Conservation (phyloP, 164 flowering plant genomes). For the Vitis riparia region DNA sequence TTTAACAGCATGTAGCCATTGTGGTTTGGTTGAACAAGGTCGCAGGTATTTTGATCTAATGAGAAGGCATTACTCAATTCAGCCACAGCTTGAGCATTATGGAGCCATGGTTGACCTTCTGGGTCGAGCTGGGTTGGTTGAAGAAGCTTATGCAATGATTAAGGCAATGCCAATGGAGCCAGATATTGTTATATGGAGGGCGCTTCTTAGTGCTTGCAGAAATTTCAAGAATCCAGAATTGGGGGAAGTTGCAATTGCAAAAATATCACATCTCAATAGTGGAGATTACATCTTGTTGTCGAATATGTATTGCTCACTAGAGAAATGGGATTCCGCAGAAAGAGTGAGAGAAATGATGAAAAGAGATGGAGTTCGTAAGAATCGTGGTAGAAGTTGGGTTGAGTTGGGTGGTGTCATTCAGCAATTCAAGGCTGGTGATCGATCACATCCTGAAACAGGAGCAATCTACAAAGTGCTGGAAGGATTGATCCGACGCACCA, state of each 20-base stretch:
- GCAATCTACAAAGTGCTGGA: conserved; percentile 50
- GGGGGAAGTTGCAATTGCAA: conserved; percentile 52
- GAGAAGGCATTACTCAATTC: conserved; percentile 41
- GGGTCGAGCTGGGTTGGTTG: conserved; percentile 66
- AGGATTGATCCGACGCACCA: conserved; percentile 39
- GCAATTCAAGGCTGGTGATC: conserved; percentile 66
- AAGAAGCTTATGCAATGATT: conserved; percentile 60
- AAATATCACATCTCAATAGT: conserved; percentile 46
- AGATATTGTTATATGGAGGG: conserved; percentile 68
- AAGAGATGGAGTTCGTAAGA: conserved; percentile 52
- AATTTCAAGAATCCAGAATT: conserved; percentile 42
- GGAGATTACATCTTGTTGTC: conserved; percentile 82
- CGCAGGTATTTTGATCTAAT: conserved; percentile 46
- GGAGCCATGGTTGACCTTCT: conserved; percentile 81
- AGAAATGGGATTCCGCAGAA: conserved; percentile 63
- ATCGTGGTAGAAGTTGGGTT: conserved; percentile 74
- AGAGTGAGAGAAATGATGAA: conserved; percentile 62
- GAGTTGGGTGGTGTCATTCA: conserved; percentile 54
- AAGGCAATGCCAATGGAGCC: conserved; percentile 65
- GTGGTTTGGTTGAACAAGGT: conserved; percentile 65
- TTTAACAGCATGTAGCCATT: conserved; percentile 68
- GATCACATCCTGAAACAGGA: conserved; percentile 53
- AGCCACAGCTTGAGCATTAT: conserved; percentile 73
- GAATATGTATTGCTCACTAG: conserved; percentile 60
- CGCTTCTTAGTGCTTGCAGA: conserved; percentile 74